Evolutionary conservation across 345 rosid genomes (phyloP), one percentile per base, ranked within the genome.

Genomic region (Psidium friedrichsthalianum): DNA sequence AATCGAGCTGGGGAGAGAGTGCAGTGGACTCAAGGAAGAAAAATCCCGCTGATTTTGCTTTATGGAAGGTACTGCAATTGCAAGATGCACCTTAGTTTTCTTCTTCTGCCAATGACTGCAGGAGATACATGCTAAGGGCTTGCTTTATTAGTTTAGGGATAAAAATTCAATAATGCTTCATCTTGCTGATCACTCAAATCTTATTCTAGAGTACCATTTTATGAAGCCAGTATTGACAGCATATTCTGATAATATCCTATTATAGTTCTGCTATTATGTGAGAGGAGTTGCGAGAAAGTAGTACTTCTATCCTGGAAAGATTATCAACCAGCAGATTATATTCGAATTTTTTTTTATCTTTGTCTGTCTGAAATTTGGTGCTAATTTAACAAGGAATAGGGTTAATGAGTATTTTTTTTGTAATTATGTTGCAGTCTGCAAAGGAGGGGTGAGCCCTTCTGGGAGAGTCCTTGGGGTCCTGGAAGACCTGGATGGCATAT

Each of bases 401-500:
- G n/a, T 52, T 54, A 74, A 25, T n/a, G 16, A 44, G 53, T 51
- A 21, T 22, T 51, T 6, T 51, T 8, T 49, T 83, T 36, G 52
- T 55, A 51, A 56, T 51, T 74, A 16, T 85, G 54, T 84, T 90
- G 89, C 90, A 97, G 99, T 90, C 96, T 82, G 91, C 96, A 74
- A 97, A 95, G 90, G 91, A 93, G n/a, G 85, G 98, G 98, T 25
- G 99, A 97, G 85, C 97, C 96, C 8, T 95, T 91, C 81, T 97
- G 98, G 99, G 96, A 95, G 92, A 95, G 99, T 81, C 99, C 96
- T 2, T 97, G 99, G 99, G 99, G 99, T 15, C 93, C 91, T 85
- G 99, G 99, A 89, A 93, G 98, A 86, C 99, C 99, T 47, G 99
- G 98, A 86, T 97, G 99, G 98, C 98, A 97, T 89, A 97, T 97